Evolutionary conservation across 2,329 filamentous ascomycete genomes (phyloP).

Genomic region (Chlorencoelia australis): DNA sequence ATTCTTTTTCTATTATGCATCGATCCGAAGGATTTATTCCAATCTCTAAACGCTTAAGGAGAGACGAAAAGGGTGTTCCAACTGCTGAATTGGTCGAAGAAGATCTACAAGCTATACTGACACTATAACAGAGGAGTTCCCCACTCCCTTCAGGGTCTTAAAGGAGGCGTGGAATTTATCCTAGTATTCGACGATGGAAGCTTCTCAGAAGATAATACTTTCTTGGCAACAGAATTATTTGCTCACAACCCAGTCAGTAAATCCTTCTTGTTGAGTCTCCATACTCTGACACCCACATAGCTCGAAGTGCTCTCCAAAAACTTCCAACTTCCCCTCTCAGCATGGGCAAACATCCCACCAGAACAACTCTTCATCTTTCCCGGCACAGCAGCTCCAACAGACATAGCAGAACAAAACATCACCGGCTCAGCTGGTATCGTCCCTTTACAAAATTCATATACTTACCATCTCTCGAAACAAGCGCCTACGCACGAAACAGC

Average conservation of each 20-base stretch:
- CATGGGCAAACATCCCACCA: constrained; percentile 37
- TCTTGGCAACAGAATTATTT: constrained; percentile 61
- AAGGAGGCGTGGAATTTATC: constrained; percentile 56
- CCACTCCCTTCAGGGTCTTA: constrained; percentile 65
- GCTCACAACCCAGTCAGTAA: constrained; percentile 33
- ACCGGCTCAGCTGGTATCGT: constrained; percentile 36
- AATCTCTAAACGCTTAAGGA: too few species aligned
- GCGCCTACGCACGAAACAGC: constrained; percentile 62
- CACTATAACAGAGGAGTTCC: constrained; percentile 61
- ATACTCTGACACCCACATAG: constrained; percentile 12
- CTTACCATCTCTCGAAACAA: constrained; percentile 46
- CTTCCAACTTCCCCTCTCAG: constrained; percentile 36
- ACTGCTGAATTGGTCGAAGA: too few species aligned
- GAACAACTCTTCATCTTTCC: constrained; percentile 43
- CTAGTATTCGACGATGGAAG: constrained; percentile 50
- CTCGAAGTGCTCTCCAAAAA: constrained; percentile 44
- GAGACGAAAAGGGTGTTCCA: too few species aligned
- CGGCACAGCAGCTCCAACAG: constrained; percentile 36
- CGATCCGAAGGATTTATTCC: too few species aligned
- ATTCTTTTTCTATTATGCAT: too few species aligned
- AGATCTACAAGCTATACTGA: too few species aligned
- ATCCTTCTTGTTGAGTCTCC: too few species aligned
- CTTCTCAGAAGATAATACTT: constrained; percentile 61
- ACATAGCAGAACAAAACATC: constrained; percentile 37
- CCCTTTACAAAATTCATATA: constrained; percentile 32